Evolutionary conservation across 2,329 filamentous ascomycete genomes (phyloP), one percentile per base, ranked within the genome.

Genomic region (Colletotrichum costaricense): DNA sequence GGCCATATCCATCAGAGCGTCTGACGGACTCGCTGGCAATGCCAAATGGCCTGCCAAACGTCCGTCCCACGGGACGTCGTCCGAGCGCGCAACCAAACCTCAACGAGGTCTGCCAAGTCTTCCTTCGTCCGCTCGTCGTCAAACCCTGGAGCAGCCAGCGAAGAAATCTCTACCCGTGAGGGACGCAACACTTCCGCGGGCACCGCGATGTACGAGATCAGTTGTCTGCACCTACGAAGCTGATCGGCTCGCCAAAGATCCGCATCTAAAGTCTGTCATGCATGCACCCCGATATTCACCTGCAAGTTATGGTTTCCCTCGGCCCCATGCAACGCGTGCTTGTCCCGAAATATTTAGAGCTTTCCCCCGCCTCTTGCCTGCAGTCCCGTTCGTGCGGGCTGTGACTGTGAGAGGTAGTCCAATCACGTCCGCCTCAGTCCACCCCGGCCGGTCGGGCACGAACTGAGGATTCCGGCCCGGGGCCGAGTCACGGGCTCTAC

Each of bases 31-130:
- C 56, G 35, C 52, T 64, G 59, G 26, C 66, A 52, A 38, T 64
- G 59, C 58, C 59, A 63, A 11, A 64, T 58, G 63, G 28, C 33
- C 26, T 56, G 59, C 70, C 66, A 64, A 65, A 35, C 63, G 69
- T 22, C 19, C n/a, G 63, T 67, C n/a, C 49, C 46, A 62, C 38
- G 69, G 28, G 65, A 52, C 35, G 26, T 63, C 35, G 64, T 72
- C 56, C 49, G 69, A 72, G 58, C 69, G 56, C 46, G 33, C 52
- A 35, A 22, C 30, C 63, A 42, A 52, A 22, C 33, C 26, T 33
- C 38, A 38, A 28, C 12, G 30, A 38, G 55, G 46, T 24, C 38
- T 56, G 52, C 49, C 63, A 22, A 65, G 63, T 52, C 56, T 64
- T 22, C 42, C 58, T 26, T 58, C 57, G 62, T 68, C 28, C 63